These are phyloP conservation scores for Gracilariopsis chorda DNA, from an alignment of 23 red algal genomes.

Conservation along the genomic window DNA sequence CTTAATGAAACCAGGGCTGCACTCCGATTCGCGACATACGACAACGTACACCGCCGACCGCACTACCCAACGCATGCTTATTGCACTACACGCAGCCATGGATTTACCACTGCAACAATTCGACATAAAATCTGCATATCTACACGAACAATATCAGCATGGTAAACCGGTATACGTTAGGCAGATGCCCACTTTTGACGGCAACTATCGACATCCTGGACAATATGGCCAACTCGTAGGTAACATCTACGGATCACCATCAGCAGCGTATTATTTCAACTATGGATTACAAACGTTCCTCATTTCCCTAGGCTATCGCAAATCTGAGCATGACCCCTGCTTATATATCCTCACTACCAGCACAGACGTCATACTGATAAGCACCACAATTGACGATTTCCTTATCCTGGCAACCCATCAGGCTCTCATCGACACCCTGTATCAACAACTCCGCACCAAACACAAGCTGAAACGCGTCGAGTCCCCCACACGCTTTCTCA, in stretches of 20 bases:
- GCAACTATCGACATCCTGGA: no score
- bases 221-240: background rate
- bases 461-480: background rate
- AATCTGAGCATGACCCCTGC: background rate
- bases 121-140: background rate
- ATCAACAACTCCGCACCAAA: background rate
- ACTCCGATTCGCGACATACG: conserved; percentile 10
- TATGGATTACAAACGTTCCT: background rate
- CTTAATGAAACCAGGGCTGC: conserved; percentile 14
- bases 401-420: background rate
- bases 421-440: background rate
- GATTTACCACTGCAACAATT: background rate
- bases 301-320: background rate
- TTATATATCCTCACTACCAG: no score
- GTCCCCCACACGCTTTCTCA: background rate
- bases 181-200: background rate
- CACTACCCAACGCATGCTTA: background rate
- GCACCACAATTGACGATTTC: no score
- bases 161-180: background rate
- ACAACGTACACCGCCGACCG: conserved; percentile 1
- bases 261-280: no score
- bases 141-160: background rate
- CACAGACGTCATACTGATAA: no score
- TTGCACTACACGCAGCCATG: background rate
- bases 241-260: background rate